These are phyloP conservation scores for Trichoderma arundinaceum DNA, from an alignment of 2,329 filamentous ascomycete species.

Conservation along the genomic window DNA sequence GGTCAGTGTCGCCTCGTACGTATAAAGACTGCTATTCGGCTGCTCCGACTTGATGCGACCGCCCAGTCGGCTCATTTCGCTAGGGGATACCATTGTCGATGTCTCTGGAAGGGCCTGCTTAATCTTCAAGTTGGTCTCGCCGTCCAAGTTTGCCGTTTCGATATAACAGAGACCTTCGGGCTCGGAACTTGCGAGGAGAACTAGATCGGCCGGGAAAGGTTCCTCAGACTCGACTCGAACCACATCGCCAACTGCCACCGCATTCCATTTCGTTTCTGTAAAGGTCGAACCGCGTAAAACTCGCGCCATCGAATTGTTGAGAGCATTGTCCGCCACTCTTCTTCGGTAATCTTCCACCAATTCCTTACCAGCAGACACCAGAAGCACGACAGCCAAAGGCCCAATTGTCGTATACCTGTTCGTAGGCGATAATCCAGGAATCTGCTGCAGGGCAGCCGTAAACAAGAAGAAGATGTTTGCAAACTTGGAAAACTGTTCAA, in stretches of 20 bases:
- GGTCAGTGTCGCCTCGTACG: conserved; percentile 94
- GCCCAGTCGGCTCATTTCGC: conserved; percentile 82
- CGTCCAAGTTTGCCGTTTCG: conserved; percentile 96
- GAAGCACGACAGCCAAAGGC: conserved; percentile 84
- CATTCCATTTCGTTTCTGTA: conserved; percentile 88
- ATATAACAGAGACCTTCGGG: conserved; percentile 98
- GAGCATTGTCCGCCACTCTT: conserved; percentile 80
- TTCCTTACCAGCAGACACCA: conserved; percentile 96
- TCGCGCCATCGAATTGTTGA: conserved; percentile 86
- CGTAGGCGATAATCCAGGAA: conserved; percentile 91
- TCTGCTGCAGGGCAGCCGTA: conserved; percentile 91
- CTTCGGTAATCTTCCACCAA: conserved; percentile 91
- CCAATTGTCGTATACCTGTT: conserved; percentile 96
- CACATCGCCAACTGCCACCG: conserved; percentile 90
- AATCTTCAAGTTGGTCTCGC: conserved; percentile 98
- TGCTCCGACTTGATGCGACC: conserved; percentile 93
- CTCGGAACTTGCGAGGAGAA: conserved; percentile 91
- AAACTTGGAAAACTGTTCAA: conserved; percentile 99
- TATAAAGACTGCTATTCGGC: conserved; percentile 97
- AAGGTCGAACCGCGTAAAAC: conserved; percentile 85
- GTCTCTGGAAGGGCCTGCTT: conserved; percentile 97
- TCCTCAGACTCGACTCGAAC: conserved; percentile 92
- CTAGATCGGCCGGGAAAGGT: conserved; percentile 91
- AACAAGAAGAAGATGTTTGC: conserved; percentile 99
- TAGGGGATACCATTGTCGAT: conserved; percentile 80